Conservation (phyloP, 2,329 filamentous ascomycete genomes). For the Alternaria postmessia region DNA sequence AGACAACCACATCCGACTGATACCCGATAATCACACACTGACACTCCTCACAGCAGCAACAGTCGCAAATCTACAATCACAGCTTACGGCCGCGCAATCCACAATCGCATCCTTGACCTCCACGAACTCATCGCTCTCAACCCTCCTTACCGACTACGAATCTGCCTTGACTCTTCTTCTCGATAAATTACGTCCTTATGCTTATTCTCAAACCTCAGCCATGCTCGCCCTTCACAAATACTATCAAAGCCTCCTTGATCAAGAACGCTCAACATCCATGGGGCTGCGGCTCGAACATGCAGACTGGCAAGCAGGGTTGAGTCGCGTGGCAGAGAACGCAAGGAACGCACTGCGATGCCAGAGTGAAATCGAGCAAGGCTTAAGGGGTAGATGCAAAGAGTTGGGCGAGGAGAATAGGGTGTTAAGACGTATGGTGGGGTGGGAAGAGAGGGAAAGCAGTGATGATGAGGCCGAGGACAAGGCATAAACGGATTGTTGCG, state of each 20-base stretch:
- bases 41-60: conserved; percentile 35
- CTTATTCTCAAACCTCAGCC: conserved; percentile 54
- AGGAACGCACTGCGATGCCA: conserved; percentile 50
- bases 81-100: conserved; percentile 42
- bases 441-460: conserved; percentile 53
- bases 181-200: conserved; percentile 44
- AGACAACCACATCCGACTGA: background rate
- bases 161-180: conserved; percentile 50
- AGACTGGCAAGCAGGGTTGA: conserved; percentile 58
- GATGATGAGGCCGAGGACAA: conserved; percentile 50
- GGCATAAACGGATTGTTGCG: background rate
- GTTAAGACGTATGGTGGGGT: conserved; percentile 55
- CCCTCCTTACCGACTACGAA: conserved; percentile 54
- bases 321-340: conserved; percentile 54
- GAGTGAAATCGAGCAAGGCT: conserved; percentile 48
- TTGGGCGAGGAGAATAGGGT: conserved; percentile 59
- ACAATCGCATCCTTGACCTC: conserved; percentile 35
- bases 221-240: conserved; percentile 57
- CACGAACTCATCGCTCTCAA: conserved; percentile 36
- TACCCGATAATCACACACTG: conserved; percentile 2
- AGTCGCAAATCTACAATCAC: conserved; percentile 41
- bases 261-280: conserved; percentile 55
- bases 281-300: conserved; percentile 58
- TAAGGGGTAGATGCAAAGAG: conserved; percentile 50
- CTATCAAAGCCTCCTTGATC: conserved; percentile 56